Evolutionary conservation across 495 filamentous ascomycete species (phyloP).

Genomic region (Xeromyces bisporus): DNA sequence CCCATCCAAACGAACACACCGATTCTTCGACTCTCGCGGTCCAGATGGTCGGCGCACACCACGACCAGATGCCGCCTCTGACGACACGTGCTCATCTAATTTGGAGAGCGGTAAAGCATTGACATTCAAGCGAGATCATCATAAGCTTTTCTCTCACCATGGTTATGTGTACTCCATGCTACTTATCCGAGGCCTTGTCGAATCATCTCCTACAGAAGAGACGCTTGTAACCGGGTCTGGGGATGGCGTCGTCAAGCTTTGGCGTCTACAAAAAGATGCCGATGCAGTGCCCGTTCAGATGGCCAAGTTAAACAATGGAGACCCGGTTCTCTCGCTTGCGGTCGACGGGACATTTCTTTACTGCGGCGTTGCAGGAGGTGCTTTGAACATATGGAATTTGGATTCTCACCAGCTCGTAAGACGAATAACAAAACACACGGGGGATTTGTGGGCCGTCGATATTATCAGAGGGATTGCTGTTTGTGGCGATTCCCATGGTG

Average conservation of each 20-base stretch:
- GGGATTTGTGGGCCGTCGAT: slow-evolving; percentile 71
- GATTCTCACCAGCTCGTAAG: slow-evolving; percentile 84
- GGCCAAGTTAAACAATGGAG: slow-evolving; percentile 60
- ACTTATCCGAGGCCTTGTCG: slow-evolving; percentile 46
- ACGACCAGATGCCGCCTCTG: slow-evolving; percentile 34
- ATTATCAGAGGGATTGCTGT: slow-evolving; percentile 74
- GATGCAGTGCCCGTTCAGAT: slow-evolving; percentile 34
- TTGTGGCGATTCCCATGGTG: slow-evolving; percentile 64
- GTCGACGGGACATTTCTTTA: slow-evolving; percentile 82
- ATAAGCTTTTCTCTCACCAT: slow-evolving; percentile 79
- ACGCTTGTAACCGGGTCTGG: slow-evolving; percentile 80
- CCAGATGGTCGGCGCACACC: slow-evolving; percentile 66
- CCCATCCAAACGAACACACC: slow-evolving; percentile 65
- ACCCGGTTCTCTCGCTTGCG: slow-evolving; percentile 68
- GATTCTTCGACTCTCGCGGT: slow-evolving; percentile 86
- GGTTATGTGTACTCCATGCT: slow-evolving; percentile 95
- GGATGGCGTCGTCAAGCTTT: slow-evolving; percentile 83
- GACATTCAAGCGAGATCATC: slow-evolving; percentile 68
- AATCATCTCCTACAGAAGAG: slow-evolving; percentile 52
- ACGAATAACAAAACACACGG: slow-evolving; percentile 59
- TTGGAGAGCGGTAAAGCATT: slow-evolving; percentile 43
- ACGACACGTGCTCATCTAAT: slow-evolving; percentile 18
- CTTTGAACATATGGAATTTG: slow-evolving; percentile 91
- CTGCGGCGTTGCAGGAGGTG: slow-evolving; percentile 72
- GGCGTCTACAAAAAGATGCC: slow-evolving; percentile 43